Conservation (phyloP, 2,329 filamentous ascomycete species). For the Oidium heveae region DNA sequence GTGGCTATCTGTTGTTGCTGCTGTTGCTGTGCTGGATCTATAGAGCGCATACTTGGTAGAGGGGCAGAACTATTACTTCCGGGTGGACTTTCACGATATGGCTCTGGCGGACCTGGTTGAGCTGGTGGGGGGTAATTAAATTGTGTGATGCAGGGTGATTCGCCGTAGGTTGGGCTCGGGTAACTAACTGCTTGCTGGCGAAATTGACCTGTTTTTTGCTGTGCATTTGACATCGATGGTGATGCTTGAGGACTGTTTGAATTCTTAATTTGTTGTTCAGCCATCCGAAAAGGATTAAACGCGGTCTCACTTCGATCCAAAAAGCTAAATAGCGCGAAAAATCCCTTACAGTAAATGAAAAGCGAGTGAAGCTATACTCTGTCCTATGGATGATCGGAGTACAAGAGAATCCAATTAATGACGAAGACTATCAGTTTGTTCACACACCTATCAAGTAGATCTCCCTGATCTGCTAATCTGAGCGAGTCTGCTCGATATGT, state of each 20-base stretch:
- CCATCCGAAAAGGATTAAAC: neutral
- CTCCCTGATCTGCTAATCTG: too few species aligned
- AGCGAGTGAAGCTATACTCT: neutral
- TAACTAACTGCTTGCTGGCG: conserved; percentile 14
- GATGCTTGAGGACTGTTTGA: conserved; percentile 12
- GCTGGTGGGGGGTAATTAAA: conserved; percentile 21
- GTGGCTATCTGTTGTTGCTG: conserved; percentile 22
- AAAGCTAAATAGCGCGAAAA: neutral
- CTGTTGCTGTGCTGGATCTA: conserved; percentile 17
- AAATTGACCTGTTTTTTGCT: conserved; percentile 8
- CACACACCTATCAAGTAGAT: too few species aligned
- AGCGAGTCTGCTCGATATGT: neutral
- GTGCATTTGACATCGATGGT: conserved; percentile 14
- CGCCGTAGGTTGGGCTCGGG: conserved; percentile 23
- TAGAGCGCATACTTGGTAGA: conserved; percentile 24
- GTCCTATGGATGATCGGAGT: too few species aligned
- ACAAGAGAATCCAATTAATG: too few species aligned
- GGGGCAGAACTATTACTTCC: conserved; percentile 20
- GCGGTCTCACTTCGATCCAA: conserved; percentile 1
- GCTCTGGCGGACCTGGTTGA: conserved; percentile 14
- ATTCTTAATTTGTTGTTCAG: conserved; percentile 3
- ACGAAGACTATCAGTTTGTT: too few species aligned
- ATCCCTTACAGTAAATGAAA: neutral
- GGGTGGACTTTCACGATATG: conserved; percentile 20
- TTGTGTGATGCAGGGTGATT: conserved; percentile 19